Base-by-base conservation (phyloP, 1,139 yeast genomes). In the Yamadazyma oceani region DNA sequence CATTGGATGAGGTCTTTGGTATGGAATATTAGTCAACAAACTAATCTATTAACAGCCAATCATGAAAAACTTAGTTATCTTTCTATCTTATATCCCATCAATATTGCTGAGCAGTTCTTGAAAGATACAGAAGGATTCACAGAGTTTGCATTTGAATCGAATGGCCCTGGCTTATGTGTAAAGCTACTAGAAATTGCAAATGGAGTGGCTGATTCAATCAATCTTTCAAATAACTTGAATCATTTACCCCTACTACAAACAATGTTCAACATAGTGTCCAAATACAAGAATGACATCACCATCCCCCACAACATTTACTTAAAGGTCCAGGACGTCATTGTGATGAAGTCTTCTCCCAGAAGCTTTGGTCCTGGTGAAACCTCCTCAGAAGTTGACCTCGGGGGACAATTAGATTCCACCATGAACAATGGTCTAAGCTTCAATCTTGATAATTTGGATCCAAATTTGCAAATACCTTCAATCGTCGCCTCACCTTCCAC, bases 1-100 rank as follows among this genome's bases (percentile, higher is more conserved):
- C 62, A 59, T 32, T 64, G 68, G 68, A 60, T 62, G 57, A 54
- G 57, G 37, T 51, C 63, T 1, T 48, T 64, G 15, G 58, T 66
- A 0, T 64, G 70, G 68, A 55, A 58, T 37, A 60, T 64, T 17
- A 43, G 63, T 16, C 48, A 49, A 27, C 55, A 55, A 22, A 51
- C 55, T 32, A 37, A 48, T 17, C 35, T 54, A 19, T 34, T 55
- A 10, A 27, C 29, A 10, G 3, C 21, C 15, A 26, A 25, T 9
- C 17, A 17, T 8, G n/a, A 12, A 11, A 37, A 49, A 16, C 38
- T 36, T 6, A 30, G 13, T 29, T 50, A 55, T 32, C 49, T 64
- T 23, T 46, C 56, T 5, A 39, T 44, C 5, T 40, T 44, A 10
- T 64, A 54, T 38, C 71, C 73, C 0, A 36, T 63, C 2, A 36